Base-by-base conservation (phyloP, 345 rosid species). In the Arabis alpina region DNA sequence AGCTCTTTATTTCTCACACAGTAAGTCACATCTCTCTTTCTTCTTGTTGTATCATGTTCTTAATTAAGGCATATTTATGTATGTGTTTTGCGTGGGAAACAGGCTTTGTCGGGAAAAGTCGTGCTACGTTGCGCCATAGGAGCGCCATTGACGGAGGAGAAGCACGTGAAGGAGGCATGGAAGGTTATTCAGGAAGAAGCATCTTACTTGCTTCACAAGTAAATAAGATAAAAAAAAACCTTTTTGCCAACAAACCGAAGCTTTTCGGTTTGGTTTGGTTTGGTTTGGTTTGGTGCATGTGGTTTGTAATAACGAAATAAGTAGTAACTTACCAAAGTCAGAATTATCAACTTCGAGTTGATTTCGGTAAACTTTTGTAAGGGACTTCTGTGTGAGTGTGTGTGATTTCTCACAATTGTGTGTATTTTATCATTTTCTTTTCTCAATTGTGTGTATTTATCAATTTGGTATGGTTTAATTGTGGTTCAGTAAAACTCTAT, bases 81-180 rank as follows among this genome's bases (percentile, higher is more conserved):
- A 30, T 4, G 0, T 10, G 13, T 0, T 58, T 51, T 64, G 44
- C 50, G 1, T 58, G 55, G 60, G 3, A 51, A 75, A 61, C 87
- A 89, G 93, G 89, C 77, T 72, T 73, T 93, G 55, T 88, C 94
- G 0, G 88, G 86, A 12, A 84, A 62, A 44, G 82, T 82, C 66
- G 76, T 87, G 15, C 75, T 89, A 15, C 85, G 97, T 8, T 86
- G 90, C 63, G 94, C 94, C 2, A 82, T 90, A 10, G 98, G 96
- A 36, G 98, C 96, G 9, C 94, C 97, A 54, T 61, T 90, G 82
- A 93, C 96, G 3, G 96, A 91, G 73, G 92, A 83, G 76, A 86
- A 90, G 64, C 98, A 90, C 55, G 84, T 93, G 54, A 80, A 64
- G 59, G 93, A 82, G 49, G 89, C 98, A 34, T 93, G 97, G 93